These are phyloP conservation scores for Crucibulum laeve DNA, from an alignment of 768 basidiomycete genomes.

Conservation along the genomic window DNA sequence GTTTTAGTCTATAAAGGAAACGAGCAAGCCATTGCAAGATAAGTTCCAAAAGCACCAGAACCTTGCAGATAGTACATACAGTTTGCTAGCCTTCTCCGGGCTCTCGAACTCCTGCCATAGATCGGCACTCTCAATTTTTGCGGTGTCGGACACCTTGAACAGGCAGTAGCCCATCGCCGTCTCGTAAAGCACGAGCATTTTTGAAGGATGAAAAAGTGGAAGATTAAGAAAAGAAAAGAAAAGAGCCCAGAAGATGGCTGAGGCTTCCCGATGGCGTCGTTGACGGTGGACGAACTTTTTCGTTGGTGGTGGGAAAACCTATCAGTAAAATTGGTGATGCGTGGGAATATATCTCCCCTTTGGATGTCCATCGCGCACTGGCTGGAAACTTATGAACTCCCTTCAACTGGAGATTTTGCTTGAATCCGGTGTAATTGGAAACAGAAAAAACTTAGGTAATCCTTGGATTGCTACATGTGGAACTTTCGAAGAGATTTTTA, in stretches of 20 bases:
- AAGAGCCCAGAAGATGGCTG: constrained; percentile 7
- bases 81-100: constrained; percentile 86
- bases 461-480: too few species aligned
- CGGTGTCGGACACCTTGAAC: constrained; percentile 90
- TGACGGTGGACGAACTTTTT: constrained; percentile 22
- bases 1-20: constrained; percentile 63
- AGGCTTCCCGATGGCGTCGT: constrained; percentile 8
- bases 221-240: constrained; percentile 5
- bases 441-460: too few species aligned
- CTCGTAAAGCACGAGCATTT: constrained; percentile 96
- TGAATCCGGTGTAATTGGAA: too few species aligned
- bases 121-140: constrained; percentile 82
- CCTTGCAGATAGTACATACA: constrained; percentile 52
- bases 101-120: constrained; percentile 91
- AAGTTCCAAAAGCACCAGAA: constrained; percentile 1
- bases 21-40: too few species aligned
- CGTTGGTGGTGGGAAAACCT: constrained; percentile 22
- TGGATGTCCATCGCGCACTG: not conserved
- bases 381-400: not conserved
- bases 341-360: constrained; percentile 21
- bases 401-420: too few species aligned
- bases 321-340: constrained; percentile 6
- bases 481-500: too few species aligned
- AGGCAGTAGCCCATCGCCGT: constrained; percentile 96
- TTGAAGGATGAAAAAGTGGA: constrained; percentile 11